Conservation (phyloP, 2,329 filamentous ascomycete genomes). For the Alternaria ventricosa region DNA sequence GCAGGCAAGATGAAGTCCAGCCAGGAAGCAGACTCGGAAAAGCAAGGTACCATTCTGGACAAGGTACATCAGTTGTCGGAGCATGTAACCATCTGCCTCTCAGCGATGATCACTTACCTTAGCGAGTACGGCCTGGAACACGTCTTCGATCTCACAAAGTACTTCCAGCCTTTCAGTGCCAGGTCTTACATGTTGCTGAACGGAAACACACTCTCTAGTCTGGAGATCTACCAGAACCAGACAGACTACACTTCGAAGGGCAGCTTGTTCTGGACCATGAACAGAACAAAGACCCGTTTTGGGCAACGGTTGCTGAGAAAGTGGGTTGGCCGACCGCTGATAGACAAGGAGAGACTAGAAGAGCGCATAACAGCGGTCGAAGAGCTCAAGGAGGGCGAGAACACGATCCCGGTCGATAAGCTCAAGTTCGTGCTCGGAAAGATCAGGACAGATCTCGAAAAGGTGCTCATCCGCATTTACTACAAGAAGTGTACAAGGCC, state of each 20-base stretch:
- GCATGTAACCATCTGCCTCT: slow-evolving; percentile 87
- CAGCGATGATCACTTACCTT: slow-evolving; percentile 93
- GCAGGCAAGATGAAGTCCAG: slow-evolving; percentile 76
- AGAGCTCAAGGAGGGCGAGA: slow-evolving; percentile 76
- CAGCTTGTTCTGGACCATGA: slow-evolving; percentile 92
- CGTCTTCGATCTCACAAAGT: slow-evolving; percentile 94
- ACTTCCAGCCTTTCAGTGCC: slow-evolving; percentile 95
- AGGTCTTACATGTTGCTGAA: slow-evolving; percentile 95
- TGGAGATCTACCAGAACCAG: slow-evolving; percentile 95
- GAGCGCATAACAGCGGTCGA: slow-evolving; percentile 84
- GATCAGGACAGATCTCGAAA: slow-evolving; percentile 84
- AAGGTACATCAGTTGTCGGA: slow-evolving; percentile 86
- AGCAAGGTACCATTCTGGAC: slow-evolving; percentile 70
- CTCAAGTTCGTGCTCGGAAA: slow-evolving; percentile 73
- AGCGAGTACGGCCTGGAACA: slow-evolving; percentile 92
- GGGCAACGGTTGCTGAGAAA: slow-evolving; percentile 87
- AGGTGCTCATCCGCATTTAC: slow-evolving; percentile 92
- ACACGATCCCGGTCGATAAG: slow-evolving; percentile 72
- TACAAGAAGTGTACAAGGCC: slow-evolving; percentile 94
- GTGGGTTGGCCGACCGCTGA: slow-evolving; percentile 90
- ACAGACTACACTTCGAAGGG: slow-evolving; percentile 86
- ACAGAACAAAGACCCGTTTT: slow-evolving; percentile 89
- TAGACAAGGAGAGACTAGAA: slow-evolving; percentile 76
- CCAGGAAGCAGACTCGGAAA: slow-evolving; percentile 39
- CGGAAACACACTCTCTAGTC: slow-evolving; percentile 89